These are phyloP conservation scores for Euryodendron excelsum DNA, from an alignment of 148 eudicot species.

Conservation along the genomic window DNA sequence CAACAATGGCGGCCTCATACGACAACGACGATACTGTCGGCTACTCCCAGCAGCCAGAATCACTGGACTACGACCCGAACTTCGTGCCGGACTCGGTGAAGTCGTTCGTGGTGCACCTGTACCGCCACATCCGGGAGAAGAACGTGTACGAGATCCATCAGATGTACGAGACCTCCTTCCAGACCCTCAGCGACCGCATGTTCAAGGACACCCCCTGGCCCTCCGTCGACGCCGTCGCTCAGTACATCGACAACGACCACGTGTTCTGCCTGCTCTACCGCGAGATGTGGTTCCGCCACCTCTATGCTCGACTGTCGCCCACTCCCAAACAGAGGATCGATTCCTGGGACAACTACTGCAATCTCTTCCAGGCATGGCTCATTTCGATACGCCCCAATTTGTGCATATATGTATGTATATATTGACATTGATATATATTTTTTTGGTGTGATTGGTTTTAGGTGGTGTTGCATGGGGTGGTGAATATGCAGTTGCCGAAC, in stretches of 20 bases:
- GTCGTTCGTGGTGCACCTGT: conserved; percentile 80
- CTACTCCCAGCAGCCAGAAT: conserved; percentile 5
- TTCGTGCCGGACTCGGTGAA: conserved; percentile 89
- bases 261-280: conserved; percentile 80
- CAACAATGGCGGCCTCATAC: conserved; percentile 5
- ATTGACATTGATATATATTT: too few relatives aligned
- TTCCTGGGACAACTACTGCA: conserved; percentile 89
- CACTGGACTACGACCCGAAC: conserved; percentile 63
- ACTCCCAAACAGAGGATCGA: conserved; percentile 66
- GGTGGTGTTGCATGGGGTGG: conserved; percentile 79
- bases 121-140: conserved; percentile 88
- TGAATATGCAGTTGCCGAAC: conserved; percentile 90
- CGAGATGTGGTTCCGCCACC: conserved; percentile 92
- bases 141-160: conserved; percentile 95
- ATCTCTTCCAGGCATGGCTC: conserved; percentile 54
- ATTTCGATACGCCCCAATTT: too few relatives aligned
- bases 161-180: conserved; percentile 90
- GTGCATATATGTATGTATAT: too few relatives aligned
- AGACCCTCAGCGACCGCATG: conserved; percentile 63
- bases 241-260: conserved; percentile 82
- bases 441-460: conserved; percentile 20
- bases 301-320: conserved; percentile 64
- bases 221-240: conserved; percentile 71
- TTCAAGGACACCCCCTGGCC: conserved; percentile 95
- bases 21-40: conserved; percentile 1